Evolutionary conservation across 192 early-diverging fungal genomes (phyloP).

Genomic region (Thoreauomyces humboldtii): DNA sequence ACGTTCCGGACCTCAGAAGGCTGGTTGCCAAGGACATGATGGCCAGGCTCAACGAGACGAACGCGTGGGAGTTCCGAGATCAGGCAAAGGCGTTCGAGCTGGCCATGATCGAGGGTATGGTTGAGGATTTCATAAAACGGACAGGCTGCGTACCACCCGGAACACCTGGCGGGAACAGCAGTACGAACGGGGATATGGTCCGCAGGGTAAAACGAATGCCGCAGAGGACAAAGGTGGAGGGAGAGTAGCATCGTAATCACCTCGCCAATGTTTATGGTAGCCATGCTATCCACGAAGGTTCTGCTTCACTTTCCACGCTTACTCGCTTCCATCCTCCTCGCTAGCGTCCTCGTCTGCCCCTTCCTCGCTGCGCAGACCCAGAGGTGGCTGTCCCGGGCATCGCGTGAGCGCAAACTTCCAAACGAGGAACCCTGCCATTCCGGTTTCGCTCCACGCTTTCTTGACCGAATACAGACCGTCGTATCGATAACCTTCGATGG

Average conservation of each 20-base stretch:
- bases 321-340: conserved; percentile 1
- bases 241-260: too few species aligned
- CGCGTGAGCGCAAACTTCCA: conserved; percentile 24
- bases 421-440: conserved; percentile 16
- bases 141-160: too few species aligned
- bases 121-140: neutral
- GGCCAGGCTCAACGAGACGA: neutral
- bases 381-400: neutral
- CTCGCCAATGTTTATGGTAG: too few species aligned
- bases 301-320: neutral
- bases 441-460: conserved; percentile 13
- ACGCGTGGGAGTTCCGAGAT: neutral
- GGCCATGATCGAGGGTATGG: neutral
- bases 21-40: conserved; percentile 3
- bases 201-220: too few species aligned
- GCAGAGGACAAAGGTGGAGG: too few species aligned
- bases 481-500: conserved; percentile 16
- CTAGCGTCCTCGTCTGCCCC: conserved; percentile 3
- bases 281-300: too few species aligned
- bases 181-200: too few species aligned
- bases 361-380: neutral
- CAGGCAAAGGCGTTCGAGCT: neutral
- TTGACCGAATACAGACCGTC: conserved; percentile 26
- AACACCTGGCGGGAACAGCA: too few species aligned
- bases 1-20: neutral